phyloP scores from a whole-genome alignment of 441 rosid species.

The Syzygium syzygioides region DNA sequence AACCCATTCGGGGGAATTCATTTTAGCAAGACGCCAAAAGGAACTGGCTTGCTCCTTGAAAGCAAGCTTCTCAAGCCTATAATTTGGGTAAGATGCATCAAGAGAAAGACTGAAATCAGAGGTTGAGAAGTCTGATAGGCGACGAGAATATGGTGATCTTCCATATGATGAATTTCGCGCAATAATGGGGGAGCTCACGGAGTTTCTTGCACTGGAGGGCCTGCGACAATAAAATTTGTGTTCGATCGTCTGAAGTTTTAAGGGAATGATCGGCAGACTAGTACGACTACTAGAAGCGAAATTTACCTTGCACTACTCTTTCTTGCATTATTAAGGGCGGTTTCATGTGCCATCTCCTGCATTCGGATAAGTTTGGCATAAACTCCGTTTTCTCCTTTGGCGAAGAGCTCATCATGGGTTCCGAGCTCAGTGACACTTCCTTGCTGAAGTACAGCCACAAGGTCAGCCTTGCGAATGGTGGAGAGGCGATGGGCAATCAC shows the following conservation, averaged over 20 bases:
- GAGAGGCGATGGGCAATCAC: conserved; percentile 98
- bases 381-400: conserved; percentile 85
- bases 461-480: conserved; percentile 96
- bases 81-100: conserved; percentile 67
- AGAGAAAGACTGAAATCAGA: conserved; percentile 92
- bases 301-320: conserved; percentile 96
- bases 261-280: not conserved
- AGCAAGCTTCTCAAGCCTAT: conserved; percentile 79
- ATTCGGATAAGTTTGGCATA: conserved; percentile 88
- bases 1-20: conserved; percentile 98
- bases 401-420: conserved; percentile 83
- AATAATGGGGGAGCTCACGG: conserved; percentile 97
- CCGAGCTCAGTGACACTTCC: conserved; percentile 95
- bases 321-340: conserved; percentile 87
- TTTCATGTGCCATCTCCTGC: conserved; percentile 97
- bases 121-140: conserved; percentile 97
- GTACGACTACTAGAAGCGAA: not conserved
- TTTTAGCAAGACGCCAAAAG: conserved; percentile 90
- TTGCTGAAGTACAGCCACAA: conserved; percentile 94
- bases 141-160: conserved; percentile 92
- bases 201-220: conserved; percentile 98
- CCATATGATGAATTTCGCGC: conserved; percentile 96
- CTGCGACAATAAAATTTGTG: conserved; percentile 33
- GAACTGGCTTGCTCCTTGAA: conserved; percentile 94
- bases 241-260: not conserved